Evolutionary conservation across 345 rosid genomes (phyloP).

Genomic region (Salix arbutifolia): DNA sequence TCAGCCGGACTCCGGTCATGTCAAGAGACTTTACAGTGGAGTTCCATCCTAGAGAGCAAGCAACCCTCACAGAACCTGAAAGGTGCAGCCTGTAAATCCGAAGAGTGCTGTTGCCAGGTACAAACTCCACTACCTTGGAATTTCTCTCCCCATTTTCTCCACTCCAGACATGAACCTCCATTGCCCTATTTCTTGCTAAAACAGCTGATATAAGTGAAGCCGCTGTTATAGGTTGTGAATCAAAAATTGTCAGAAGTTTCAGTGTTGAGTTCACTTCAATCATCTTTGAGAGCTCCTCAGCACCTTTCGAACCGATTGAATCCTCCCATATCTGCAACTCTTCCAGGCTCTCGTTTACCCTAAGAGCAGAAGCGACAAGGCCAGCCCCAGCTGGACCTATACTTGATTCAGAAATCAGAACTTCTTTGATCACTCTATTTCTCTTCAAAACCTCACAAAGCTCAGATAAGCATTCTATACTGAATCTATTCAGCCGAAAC

Average conservation of each 20-base stretch:
- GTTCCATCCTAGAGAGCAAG: conserved; percentile 74
- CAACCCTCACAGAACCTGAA: conserved; percentile 75
- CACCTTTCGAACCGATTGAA: conserved; percentile 83
- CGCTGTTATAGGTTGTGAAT: conserved; percentile 60
- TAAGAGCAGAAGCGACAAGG: conserved; percentile 61
- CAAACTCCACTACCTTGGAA: conserved; percentile 80
- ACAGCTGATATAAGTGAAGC: conserved; percentile 87
- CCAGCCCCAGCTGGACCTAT: conserved; percentile 60
- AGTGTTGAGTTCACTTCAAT: conserved; percentile 77
- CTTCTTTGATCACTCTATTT: conserved; percentile 53
- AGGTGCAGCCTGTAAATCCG: conserved; percentile 60
- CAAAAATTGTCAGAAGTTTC: conserved; percentile 69
- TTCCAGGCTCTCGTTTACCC: conserved; percentile 62
- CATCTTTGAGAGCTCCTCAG: conserved; percentile 92
- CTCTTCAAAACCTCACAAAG: conserved; percentile 53
- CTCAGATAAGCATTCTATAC: conserved; percentile 47
- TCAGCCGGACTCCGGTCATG: conserved; percentile 68
- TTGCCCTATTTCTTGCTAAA: conserved; percentile 65
- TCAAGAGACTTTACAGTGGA: conserved; percentile 73
- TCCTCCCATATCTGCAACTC: conserved; percentile 97
- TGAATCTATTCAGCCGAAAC: conserved; percentile 56
- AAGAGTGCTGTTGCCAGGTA: conserved; percentile 58
- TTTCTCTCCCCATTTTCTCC: conserved; percentile 52
- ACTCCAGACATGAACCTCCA: conserved; percentile 88
- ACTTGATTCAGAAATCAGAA: conserved; percentile 51